A percentile compares a stretch with the other conserved stretches of the same genome.
These are phyloP conservation scores for Asterionellopsis glacialis DNA, from an alignment of 108 stramenopile species.

Conservation along the genomic window DNA sequence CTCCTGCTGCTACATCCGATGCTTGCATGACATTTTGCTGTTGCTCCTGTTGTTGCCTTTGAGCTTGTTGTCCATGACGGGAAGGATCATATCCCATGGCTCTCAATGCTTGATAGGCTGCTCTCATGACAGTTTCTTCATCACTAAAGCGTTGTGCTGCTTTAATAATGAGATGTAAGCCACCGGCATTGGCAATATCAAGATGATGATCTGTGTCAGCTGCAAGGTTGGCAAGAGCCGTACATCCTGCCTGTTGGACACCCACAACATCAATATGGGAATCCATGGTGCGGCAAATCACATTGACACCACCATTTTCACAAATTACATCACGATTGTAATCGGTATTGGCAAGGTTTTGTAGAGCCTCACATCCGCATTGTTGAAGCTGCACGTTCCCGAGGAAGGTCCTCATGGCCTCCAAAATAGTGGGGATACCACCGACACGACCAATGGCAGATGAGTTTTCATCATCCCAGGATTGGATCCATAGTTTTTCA, in stretches of 20 bases:
- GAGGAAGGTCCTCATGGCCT: slow-evolving; percentile 46
- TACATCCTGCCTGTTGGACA: slow-evolving; percentile 8
- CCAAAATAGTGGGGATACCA: slow-evolving; percentile 29
- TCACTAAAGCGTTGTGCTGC: slow-evolving; percentile 5
- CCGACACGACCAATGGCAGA: slow-evolving; percentile 27
- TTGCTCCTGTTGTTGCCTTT: background rate
- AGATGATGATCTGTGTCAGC: slow-evolving; percentile 1
- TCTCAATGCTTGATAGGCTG: slow-evolving; percentile 11
- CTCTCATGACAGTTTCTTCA: slow-evolving; percentile 8
- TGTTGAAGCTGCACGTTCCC: slow-evolving; percentile 17
- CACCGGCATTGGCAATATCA: slow-evolving; percentile 10
- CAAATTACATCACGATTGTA: slow-evolving; percentile 13
- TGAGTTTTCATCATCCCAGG: slow-evolving; percentile 39
- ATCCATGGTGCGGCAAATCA: slow-evolving; percentile 14
- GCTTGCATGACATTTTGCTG: background rate
- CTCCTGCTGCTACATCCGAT: too few relatives aligned
- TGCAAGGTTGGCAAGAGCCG: slow-evolving; percentile 5
- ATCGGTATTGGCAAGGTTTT: slow-evolving; percentile 21
- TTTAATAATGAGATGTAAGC: slow-evolving; percentile 3
- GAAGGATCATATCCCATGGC: slow-evolving; percentile 12
- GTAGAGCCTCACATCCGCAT: slow-evolving; percentile 31
- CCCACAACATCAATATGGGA: slow-evolving; percentile 5
- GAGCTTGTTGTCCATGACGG: slow-evolving; percentile 5
- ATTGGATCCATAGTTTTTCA: slow-evolving; percentile 40
- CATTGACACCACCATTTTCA: slow-evolving; percentile 9